phyloP scores from a whole-genome alignment of 352 stramenopile species.

The Phytophthora macrochlamydospora region DNA sequence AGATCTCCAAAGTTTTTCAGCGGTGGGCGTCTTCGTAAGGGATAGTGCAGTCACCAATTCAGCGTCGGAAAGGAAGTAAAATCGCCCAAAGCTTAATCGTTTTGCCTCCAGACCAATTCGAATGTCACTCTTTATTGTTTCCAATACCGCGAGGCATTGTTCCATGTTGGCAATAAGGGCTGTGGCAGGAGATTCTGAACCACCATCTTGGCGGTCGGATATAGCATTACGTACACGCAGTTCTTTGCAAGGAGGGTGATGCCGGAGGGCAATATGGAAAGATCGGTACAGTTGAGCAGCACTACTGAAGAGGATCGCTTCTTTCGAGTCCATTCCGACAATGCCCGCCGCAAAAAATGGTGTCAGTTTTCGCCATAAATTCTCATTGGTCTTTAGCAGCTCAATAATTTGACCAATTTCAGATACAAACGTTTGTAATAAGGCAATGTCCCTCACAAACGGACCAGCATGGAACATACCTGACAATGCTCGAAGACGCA shows the following conservation, averaged over 20 bases:
- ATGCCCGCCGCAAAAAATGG: constrained; percentile 61
- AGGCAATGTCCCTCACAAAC: constrained; percentile 48
- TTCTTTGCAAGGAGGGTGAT: constrained; percentile 39
- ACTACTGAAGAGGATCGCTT: constrained; percentile 43
- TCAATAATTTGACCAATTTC: constrained; percentile 45
- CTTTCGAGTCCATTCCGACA: constrained; percentile 48
- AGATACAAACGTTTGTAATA: constrained; percentile 58
- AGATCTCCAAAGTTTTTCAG: constrained; percentile 44
- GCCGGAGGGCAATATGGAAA: constrained; percentile 28
- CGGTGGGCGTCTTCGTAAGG: constrained; percentile 11
- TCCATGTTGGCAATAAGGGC: constrained; percentile 42
- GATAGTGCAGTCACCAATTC: constrained; percentile 60
- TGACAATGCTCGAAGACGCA: constrained; percentile 54
- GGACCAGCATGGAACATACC: constrained; percentile 49
- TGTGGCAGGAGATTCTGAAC: not conserved
- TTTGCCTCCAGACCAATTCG: constrained; percentile 56
- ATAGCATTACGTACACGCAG: constrained; percentile 27
- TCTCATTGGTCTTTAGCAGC: constrained; percentile 43
- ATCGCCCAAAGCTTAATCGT: constrained; percentile 60
- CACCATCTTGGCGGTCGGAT: not conserved
- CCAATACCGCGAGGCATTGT: constrained; percentile 46
- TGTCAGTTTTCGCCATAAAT: constrained; percentile 51
- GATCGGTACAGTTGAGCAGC: constrained; percentile 50
- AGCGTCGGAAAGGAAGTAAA: constrained; percentile 72
- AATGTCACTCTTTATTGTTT: constrained; percentile 47